phyloP scores from a whole-genome alignment of 2,329 filamentous ascomycete species.

The Pseudogymnoascus sp. region DNA sequence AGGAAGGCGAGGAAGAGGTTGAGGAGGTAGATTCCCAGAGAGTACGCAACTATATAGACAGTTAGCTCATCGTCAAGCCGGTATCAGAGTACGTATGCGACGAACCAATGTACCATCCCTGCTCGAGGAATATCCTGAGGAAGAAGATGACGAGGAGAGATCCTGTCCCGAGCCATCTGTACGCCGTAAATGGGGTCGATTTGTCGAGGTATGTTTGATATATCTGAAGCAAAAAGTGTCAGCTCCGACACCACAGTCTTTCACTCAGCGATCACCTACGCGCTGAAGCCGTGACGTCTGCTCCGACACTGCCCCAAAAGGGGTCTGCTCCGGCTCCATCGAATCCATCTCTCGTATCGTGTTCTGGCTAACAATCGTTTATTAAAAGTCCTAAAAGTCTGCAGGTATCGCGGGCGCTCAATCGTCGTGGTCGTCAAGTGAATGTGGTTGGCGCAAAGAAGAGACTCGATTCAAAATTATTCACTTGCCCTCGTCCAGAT shows the following conservation, averaged over 20 bases:
- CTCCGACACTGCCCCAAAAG: slow-evolving; percentile 80
- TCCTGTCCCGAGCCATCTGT: slow-evolving; percentile 84
- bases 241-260: slow-evolving; percentile 12
- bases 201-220: slow-evolving; percentile 93
- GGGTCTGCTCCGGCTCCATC: slow-evolving; percentile 78
- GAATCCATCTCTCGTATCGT: slow-evolving; percentile 57
- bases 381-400: not conserved
- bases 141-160: slow-evolving; percentile 72
- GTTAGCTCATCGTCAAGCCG: not conserved
- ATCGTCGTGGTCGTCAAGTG: not conserved
- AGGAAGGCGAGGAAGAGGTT: slow-evolving; percentile 99
- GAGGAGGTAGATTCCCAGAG: slow-evolving; percentile 94
- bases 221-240: slow-evolving; percentile 45
- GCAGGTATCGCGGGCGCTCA: not conserved
- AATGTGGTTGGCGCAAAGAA: slow-evolving; percentile 1
- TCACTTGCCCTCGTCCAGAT: slow-evolving; percentile 1
- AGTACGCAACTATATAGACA: slow-evolving; percentile 69
- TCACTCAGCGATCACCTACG: slow-evolving; percentile 41
- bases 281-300: slow-evolving; percentile 70
- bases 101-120: slow-evolving; percentile 98
- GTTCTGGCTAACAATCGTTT: not conserved
- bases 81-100: slow-evolving; percentile 8
- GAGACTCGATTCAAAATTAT: slow-evolving; percentile 6
- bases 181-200: slow-evolving; percentile 79
- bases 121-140: slow-evolving; percentile 77